phyloP scores from a whole-genome alignment of 2,329 filamentous ascomycete genomes.

The Aspergillus piperis region DNA sequence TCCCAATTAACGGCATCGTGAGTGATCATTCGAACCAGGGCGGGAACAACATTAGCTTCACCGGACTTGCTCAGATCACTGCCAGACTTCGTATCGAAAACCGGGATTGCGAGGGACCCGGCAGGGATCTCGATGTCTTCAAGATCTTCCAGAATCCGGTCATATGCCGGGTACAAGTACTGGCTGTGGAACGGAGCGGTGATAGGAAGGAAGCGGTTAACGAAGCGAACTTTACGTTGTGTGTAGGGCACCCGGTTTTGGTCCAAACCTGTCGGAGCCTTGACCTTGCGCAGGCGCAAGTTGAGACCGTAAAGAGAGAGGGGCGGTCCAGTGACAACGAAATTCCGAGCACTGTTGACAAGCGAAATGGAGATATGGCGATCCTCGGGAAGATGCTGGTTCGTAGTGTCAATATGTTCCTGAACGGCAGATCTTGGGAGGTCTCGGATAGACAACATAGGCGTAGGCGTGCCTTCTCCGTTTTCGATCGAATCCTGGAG shows the following conservation, averaged over 20 bases:
- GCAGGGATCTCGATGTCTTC: slow-evolving; percentile 76
- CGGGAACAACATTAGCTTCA: slow-evolving; percentile 78
- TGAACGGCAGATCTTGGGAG: slow-evolving; percentile 85
- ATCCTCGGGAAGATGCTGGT: slow-evolving; percentile 89
- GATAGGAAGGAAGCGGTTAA: slow-evolving; percentile 95
- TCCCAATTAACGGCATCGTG: slow-evolving; percentile 96
- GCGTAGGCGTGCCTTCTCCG: slow-evolving; percentile 92
- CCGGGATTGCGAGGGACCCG: slow-evolving; percentile 74
- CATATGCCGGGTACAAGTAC: slow-evolving; percentile 80
- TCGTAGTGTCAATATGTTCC: slow-evolving; percentile 94
- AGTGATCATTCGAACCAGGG: slow-evolving; percentile 88
- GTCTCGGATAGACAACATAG: slow-evolving; percentile 97
- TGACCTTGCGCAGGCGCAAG: slow-evolving; percentile 90
- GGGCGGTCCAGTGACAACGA: slow-evolving; percentile 94
- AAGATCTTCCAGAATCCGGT: slow-evolving; percentile 82
- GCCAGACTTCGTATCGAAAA: slow-evolving; percentile 88
- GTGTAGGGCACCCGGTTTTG: slow-evolving; percentile 94
- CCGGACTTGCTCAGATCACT: slow-evolving; percentile 74
- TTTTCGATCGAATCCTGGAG: slow-evolving; percentile 91
- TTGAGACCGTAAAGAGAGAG: slow-evolving; percentile 97
- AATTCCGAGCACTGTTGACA: slow-evolving; percentile 93
- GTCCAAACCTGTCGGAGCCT: slow-evolving; percentile 94
- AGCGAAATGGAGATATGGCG: slow-evolving; percentile 94
- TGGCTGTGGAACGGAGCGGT: slow-evolving; percentile 98
- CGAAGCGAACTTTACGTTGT: slow-evolving; percentile 93